Conservation (phyloP, 352 stramenopile species). For the Phytophthora aleatoria region DNA sequence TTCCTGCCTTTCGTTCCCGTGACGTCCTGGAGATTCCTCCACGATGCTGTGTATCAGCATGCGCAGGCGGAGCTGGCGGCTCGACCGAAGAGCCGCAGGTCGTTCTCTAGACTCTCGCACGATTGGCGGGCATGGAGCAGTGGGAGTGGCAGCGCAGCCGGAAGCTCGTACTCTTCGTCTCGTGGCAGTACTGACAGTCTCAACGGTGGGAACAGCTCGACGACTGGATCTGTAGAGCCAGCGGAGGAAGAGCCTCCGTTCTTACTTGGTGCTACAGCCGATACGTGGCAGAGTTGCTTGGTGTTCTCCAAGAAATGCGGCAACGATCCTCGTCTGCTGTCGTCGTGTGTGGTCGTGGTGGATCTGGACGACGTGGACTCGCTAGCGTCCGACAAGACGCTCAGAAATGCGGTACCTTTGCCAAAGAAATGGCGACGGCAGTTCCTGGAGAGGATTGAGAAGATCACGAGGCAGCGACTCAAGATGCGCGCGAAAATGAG, state of each 20-base stretch:
- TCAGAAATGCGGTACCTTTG: conserved; percentile 57
- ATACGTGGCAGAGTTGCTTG: conserved; percentile 75
- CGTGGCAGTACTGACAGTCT: conserved; percentile 36
- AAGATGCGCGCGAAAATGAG: conserved; percentile 61
- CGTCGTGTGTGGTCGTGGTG: conserved; percentile 67
- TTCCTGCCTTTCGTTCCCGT: conserved; percentile 80
- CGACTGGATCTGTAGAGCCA: conserved; percentile 6
- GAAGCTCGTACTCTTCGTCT: conserved; percentile 31
- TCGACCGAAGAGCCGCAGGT: conserved; percentile 61
- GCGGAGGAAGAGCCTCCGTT: conserved; percentile 63
- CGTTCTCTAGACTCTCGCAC: conserved; percentile 58
- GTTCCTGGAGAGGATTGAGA: conserved; percentile 77
- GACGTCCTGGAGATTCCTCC: conserved; percentile 72
- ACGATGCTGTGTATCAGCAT: conserved; percentile 65
- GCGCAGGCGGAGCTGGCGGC: conserved; percentile 52
- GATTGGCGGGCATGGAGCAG: conserved; percentile 69
- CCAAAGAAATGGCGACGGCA: conserved; percentile 80
- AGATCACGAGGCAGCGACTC: conserved; percentile 63
- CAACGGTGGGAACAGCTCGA: conserved; percentile 13
- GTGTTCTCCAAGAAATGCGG: conserved; percentile 48
- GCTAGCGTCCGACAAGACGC: conserved; percentile 60
- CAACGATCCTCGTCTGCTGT: conserved; percentile 57
- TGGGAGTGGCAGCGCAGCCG: conserved; percentile 24
- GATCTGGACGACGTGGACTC: conserved; percentile 64
- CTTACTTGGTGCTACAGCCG: conserved; percentile 62